A percentile compares a stretch with the other conserved stretches of the same genome.
phyloP scores from a whole-genome alignment of 495 filamentous ascomycete species.

The Polyplosphaeria fusca region DNA sequence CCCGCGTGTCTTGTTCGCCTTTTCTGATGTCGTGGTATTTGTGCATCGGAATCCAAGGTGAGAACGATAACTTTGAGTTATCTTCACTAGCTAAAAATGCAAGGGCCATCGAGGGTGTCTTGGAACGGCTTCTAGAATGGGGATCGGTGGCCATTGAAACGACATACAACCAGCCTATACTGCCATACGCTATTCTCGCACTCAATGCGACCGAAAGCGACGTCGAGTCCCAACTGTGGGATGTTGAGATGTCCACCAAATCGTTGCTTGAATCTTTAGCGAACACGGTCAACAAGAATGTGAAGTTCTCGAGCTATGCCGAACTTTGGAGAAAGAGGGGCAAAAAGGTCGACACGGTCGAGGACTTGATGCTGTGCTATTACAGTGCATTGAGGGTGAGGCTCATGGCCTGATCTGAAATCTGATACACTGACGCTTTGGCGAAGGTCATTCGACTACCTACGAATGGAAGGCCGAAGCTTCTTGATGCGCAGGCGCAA shows the following conservation, averaged over 20 bases:
- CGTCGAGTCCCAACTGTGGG: slow-evolving; percentile 15
- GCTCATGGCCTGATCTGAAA: no score
- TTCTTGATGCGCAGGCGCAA: slow-evolving; percentile 20
- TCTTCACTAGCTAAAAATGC: not conserved
- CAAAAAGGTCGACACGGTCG: slow-evolving; percentile 10
- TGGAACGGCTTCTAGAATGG: slow-evolving; percentile 35
- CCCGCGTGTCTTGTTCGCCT: slow-evolving; percentile 41
- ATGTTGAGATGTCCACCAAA: slow-evolving; percentile 15
- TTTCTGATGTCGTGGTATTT: slow-evolving; percentile 41
- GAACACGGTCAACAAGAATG: slow-evolving; percentile 12
- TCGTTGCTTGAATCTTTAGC: slow-evolving; percentile 14
- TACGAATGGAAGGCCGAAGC: slow-evolving; percentile 13
- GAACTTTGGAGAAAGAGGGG: slow-evolving; percentile 22
- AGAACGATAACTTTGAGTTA: slow-evolving; percentile 3
- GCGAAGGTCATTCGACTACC: slow-evolving; percentile 20
- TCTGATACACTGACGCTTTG: no score
- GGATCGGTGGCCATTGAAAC: slow-evolving; percentile 36
- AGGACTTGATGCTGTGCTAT: slow-evolving; percentile 26
- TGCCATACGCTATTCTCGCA: slow-evolving; percentile 40
- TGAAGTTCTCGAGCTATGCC: slow-evolving; percentile 13
- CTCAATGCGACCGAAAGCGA: slow-evolving; percentile 37
- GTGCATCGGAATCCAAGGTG: slow-evolving; percentile 38
- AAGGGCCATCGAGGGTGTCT: slow-evolving; percentile 35
- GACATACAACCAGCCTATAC: slow-evolving; percentile 41
- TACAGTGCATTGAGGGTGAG: slow-evolving; percentile 20